Evolutionary conservation across 129 eudicot genomes (phyloP).

Genomic region (Scalesia atractyloides): DNA sequence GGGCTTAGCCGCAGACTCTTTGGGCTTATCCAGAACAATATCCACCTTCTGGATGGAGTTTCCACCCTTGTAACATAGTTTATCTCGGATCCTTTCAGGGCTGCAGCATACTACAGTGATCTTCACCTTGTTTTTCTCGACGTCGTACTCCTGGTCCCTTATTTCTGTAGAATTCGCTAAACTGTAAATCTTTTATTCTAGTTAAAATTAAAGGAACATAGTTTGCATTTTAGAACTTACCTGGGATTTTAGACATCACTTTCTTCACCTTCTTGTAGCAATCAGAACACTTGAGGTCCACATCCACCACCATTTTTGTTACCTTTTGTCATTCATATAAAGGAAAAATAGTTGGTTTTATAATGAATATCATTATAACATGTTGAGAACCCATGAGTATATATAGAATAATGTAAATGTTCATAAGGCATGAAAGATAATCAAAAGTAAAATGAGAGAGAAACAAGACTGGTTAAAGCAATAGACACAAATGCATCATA

Average conservation of each 20-base stretch:
- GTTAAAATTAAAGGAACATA: not conserved
- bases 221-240: conserved; percentile 40
- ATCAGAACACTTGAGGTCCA: conserved; percentile 70
- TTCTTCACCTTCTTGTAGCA: conserved; percentile 90
- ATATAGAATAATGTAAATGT: no score
- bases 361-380: not conserved
- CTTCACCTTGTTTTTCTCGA: conserved; percentile 56
- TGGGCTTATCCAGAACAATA: conserved; percentile 50
- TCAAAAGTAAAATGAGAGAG: no score
- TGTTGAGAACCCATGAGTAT: not conserved
- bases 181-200: not conserved
- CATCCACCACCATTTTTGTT: conserved; percentile 73
- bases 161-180: conserved; percentile 46
- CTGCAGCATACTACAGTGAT: conserved; percentile 76
- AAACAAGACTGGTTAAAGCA: no score
- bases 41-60: conserved; percentile 57
- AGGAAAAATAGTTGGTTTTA: not conserved
- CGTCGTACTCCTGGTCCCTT: conserved; percentile 68
- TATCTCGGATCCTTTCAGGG: conserved; percentile 79
- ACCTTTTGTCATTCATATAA: conserved; percentile 32
- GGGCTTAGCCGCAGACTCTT: conserved; percentile 31
- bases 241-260: conserved; percentile 63
- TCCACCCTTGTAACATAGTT: conserved; percentile 61
- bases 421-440: no score
- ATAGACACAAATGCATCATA: no score